Conservation (phyloP, 805 yeast species). For the Phaffomyces antillensis region DNA sequence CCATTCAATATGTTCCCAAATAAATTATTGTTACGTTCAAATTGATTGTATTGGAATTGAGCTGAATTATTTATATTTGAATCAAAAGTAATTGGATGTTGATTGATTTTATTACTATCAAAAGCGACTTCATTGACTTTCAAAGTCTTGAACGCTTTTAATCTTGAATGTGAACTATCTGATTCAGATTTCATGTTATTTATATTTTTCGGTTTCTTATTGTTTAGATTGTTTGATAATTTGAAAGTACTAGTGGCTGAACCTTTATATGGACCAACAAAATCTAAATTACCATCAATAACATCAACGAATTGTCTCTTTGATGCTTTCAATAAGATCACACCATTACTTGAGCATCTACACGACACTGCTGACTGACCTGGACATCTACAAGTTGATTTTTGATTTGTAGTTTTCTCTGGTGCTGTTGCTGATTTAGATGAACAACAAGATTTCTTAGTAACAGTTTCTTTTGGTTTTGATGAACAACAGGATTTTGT, state of each 20-base stretch:
- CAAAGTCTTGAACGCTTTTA: slow-evolving; percentile 12
- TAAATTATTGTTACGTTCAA: no score
- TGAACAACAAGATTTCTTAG: slow-evolving; percentile 1
- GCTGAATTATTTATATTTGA: no score
- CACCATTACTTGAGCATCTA: slow-evolving; percentile 11
- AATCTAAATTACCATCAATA: slow-evolving; percentile 19
- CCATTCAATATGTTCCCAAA: neutral
- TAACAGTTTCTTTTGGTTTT: neutral
- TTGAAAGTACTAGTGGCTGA: slow-evolving; percentile 14
- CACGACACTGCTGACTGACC: slow-evolving; percentile 3
- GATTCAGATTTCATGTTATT: slow-evolving; percentile 8
- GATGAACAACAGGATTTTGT: slow-evolving; percentile 1
- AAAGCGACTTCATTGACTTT: slow-evolving; percentile 11
- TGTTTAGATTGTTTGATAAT: neutral
- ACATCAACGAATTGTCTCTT: slow-evolving; percentile 23
- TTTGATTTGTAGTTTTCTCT: no score
- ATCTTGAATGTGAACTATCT: neutral
- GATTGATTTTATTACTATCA: neutral
- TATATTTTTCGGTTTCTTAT: slow-evolving; percentile 4
- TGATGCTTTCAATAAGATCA: slow-evolving; percentile 21
- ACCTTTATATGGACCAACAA: slow-evolving; percentile 21
- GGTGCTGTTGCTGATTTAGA: neutral
- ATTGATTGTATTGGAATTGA: no score
- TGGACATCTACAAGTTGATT: neutral
- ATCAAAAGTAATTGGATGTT: neutral